A percentile compares a stretch with the other conserved stretches of the same genome.
Evolutionary conservation across 1,284 basidiomycete genomes (phyloP).

Genomic region (Ganoderma boninense): DNA sequence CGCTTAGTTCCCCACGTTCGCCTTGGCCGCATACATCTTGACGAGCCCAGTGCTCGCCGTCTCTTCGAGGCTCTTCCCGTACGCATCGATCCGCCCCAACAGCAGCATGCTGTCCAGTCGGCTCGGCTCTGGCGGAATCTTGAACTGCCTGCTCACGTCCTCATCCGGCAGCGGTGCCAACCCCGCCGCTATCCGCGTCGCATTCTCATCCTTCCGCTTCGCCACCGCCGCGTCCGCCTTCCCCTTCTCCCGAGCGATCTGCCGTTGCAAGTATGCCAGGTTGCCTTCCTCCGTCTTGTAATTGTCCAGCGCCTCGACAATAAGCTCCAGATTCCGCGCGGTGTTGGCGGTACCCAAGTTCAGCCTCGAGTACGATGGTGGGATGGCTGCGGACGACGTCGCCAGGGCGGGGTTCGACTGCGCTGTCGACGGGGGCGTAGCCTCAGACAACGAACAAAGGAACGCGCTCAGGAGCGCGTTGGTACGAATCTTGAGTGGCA

Average conservation of each 20-base stretch:
- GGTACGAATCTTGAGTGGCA: slow-evolving; percentile 90
- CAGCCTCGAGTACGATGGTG: slow-evolving; percentile 65
- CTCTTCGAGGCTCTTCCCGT: slow-evolving; percentile 79
- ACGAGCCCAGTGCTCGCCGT: slow-evolving; percentile 75
- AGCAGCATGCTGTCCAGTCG: slow-evolving; percentile 90
- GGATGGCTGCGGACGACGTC: slow-evolving; percentile 49
- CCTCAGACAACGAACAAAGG: slow-evolving; percentile 70
- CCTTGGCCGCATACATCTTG: slow-evolving; percentile 79
- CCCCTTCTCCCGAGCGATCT: slow-evolving; percentile 90
- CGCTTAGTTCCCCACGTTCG: slow-evolving; percentile 37
- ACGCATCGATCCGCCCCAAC: slow-evolving; percentile 88
- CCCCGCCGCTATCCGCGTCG: slow-evolving; percentile 83
- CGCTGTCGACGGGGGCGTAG: slow-evolving; percentile 45
- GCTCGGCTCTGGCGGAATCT: slow-evolving; percentile 90
- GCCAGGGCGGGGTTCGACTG: slow-evolving; percentile 50
- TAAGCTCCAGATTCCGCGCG: slow-evolving; percentile 79
- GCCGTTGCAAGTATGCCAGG: slow-evolving; percentile 90
- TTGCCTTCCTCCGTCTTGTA: slow-evolving; percentile 94
- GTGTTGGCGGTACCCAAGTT: slow-evolving; percentile 69
- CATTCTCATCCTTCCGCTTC: slow-evolving; percentile 93
- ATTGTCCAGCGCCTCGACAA: slow-evolving; percentile 85
- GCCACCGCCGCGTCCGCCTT: slow-evolving; percentile 84
- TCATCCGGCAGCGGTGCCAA: slow-evolving; percentile 89
- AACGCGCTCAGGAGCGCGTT: slow-evolving; percentile 90
- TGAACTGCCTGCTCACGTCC: slow-evolving; percentile 85